Base-by-base conservation (phyloP, 1,139 yeast genomes). In the Yamadazyma sp. region DNA sequence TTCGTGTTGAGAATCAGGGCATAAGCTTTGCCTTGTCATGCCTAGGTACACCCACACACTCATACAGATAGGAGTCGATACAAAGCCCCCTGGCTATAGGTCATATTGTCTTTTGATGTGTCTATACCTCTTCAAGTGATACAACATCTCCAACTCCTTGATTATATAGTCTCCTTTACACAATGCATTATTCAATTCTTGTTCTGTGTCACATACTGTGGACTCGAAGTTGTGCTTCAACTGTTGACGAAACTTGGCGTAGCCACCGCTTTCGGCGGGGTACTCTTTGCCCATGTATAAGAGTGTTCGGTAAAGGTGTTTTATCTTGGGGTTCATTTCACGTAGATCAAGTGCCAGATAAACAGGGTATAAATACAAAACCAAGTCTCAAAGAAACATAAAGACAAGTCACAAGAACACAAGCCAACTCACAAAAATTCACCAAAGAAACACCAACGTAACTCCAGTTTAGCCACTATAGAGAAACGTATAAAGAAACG, bases 1-100 rank as follows among this genome's bases (percentile, higher is more conserved):
- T 92, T 92, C 59, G 70, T 89, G 28, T 73, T 92, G 60, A 84
- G 98, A 71, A 81, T 88, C 53, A 78, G 82, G 55, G 77, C 30
- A 24, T 35, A 24, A n/a, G n/a, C n/a, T n/a, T n/a, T n/a, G n/a
- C n/a, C n/a, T n/a, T n/a, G n/a, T n/a, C n/a, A n/a, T n/a, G n/a
- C n/a, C n/a, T n/a, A n/a, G n/a, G n/a, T n/a, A n/a, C n/a, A n/a
- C n/a, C n/a, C n/a, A n/a, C n/a, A n/a, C n/a, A n/a, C n/a, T n/a
- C n/a, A n/a, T n/a, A n/a, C n/a, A n/a, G n/a, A n/a, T n/a, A n/a
- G n/a, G n/a, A n/a, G n/a, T n/a, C n/a, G n/a, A n/a, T n/a, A n/a
- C n/a, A n/a, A n/a, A n/a, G n/a, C n/a, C n/a, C 11, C 26, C 26
- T 5, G 26, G 9, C 26, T 24, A 24, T 4, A 9, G 9, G 8